Percentiles rank a stretch among this genome's conserved stretches.
phyloP scores from a whole-genome alignment of 345 rosid genomes.

The Ceriops tagal region DNA sequence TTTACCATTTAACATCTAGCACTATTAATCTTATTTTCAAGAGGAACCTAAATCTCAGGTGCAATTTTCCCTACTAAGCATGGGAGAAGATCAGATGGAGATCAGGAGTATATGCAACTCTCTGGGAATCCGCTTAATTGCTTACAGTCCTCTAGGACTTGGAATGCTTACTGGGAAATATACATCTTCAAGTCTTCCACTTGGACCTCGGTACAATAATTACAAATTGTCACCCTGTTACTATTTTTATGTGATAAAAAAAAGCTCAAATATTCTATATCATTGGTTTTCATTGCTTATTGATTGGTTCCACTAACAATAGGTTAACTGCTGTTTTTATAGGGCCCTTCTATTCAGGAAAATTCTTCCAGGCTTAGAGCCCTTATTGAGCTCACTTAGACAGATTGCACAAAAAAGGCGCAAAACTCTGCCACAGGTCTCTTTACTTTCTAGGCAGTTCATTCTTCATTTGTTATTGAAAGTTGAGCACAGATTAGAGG shows the following conservation, averaged over 20 bases:
- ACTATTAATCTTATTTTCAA: constrained; percentile 6
- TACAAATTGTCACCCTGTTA: background rate
- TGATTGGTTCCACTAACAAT: background rate
- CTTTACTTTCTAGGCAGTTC: background rate
- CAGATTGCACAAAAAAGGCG: constrained; percentile 55
- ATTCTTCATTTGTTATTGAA: background rate
- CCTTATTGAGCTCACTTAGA: constrained; percentile 46
- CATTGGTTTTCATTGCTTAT: background rate
- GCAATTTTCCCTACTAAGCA: constrained; percentile 82
- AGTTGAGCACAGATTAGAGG: background rate
- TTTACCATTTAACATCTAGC: background rate
- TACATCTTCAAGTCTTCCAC: constrained; percentile 59
- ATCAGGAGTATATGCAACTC: constrained; percentile 58
- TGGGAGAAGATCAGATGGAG: constrained; percentile 74
- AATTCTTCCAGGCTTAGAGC: constrained; percentile 81
- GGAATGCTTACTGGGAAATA: constrained; percentile 97
- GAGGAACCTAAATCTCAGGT: constrained; percentile 39
- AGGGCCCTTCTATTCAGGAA: constrained; percentile 72
- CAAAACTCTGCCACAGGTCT: constrained; percentile 70
- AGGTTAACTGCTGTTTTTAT: constrained; percentile 9
- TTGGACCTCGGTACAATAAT: constrained; percentile 65
- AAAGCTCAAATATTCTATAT: background rate
- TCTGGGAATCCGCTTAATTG: constrained; percentile 63
- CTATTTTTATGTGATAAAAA: background rate
- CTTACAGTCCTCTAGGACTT: constrained; percentile 88